phyloP scores from a whole-genome alignment of 768 basidiomycete genomes.

The Dentipellis sp. region DNA sequence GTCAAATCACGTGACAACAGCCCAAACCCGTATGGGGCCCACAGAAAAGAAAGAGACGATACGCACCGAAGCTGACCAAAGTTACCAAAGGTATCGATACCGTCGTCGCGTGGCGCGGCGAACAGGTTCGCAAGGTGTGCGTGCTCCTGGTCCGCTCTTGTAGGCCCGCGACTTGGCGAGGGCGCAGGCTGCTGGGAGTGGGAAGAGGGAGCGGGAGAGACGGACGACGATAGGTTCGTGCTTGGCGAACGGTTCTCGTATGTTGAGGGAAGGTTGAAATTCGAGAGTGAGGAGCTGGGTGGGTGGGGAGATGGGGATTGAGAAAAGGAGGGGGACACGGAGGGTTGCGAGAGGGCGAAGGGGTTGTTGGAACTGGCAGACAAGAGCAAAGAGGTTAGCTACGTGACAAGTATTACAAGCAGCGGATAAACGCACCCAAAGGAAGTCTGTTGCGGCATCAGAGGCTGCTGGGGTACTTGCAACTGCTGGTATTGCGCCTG shows the following conservation, averaged over 20 bases:
- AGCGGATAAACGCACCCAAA: constrained; percentile 45
- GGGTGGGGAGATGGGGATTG: constrained; percentile 24
- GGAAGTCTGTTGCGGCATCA: constrained; percentile 58
- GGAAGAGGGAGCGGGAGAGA: constrained; percentile 32
- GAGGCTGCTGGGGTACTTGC: constrained; percentile 21
- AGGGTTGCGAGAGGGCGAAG: constrained; percentile 43
- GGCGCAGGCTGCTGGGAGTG: constrained; percentile 26
- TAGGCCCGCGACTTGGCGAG: constrained; percentile 18
- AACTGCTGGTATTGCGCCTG: constrained; percentile 21
- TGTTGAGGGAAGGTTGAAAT: constrained; percentile 63
- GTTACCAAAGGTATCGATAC: constrained; percentile 95
- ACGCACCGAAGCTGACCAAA: constrained; percentile 60
- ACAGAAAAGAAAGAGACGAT: constrained; percentile 11
- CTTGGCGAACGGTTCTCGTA: constrained; percentile 41
- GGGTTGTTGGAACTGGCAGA: constrained; percentile 84
- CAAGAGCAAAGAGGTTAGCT: constrained; percentile 7
- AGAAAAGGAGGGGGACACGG: constrained; percentile 22
- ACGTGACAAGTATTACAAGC: no score
- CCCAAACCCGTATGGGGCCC: not conserved
- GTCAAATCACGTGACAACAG: not conserved
- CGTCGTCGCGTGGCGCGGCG: constrained; percentile 79
- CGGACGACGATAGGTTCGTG: constrained; percentile 26
- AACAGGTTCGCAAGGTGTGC: constrained; percentile 71
- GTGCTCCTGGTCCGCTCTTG: constrained; percentile 60
- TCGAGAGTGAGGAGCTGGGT: constrained; percentile 30